Evolutionary conservation across 805 yeast species (phyloP), one percentile per base, ranked within the genome.

Genomic region (Saccharomycopsis oosterbeekiorum): DNA sequence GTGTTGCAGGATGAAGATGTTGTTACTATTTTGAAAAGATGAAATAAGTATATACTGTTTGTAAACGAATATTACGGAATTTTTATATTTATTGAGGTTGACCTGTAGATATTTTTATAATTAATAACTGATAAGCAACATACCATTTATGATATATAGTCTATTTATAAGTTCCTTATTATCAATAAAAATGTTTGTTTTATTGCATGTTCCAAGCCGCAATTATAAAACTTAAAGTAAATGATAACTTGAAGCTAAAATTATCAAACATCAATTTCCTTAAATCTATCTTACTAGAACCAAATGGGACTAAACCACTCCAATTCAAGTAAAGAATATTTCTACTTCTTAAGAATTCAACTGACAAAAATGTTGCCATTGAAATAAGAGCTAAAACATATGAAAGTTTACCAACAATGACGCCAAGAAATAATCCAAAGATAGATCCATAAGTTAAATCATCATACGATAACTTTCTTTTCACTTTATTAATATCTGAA

Each of bases 1-100:
- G 78, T 73, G 12, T 78, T 94, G 68, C 88, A 86, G 75, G 99
- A 94, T 74, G 99, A 94, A 75, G 99, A 94, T 75, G 99, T 94
- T 39, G 96, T 94, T 58, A 93, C 99, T 19, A 89, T 92, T 68
- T 80, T 92, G 75, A 92, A 92, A 77, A 86, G 89, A 71, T 75
- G 65, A 51, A 17, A 12, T 37, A 10, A 37, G 36, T 10, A 10
- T 21, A 12, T 5, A 47, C 14, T 12, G 14, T 8, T 15, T 19
- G 10, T 36, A 26, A 42, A 55, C 36, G 53, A 47, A 17, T 41
- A 34, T 41, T 39, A 40, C 17, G 43, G 43, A 40, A 54, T 24
- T 54, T 37, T 40, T 37, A 11, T 54, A 37, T 54, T 19, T 54
- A 42, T 56, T 19, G 34, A 34, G 17, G 14, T 2, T 36, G n/a